A percentile compares a stretch with the other conserved stretches of the same genome.
phyloP scores from a whole-genome alignment of 2,329 filamentous ascomycete genomes.

The Bipolaris oryzae region DNA sequence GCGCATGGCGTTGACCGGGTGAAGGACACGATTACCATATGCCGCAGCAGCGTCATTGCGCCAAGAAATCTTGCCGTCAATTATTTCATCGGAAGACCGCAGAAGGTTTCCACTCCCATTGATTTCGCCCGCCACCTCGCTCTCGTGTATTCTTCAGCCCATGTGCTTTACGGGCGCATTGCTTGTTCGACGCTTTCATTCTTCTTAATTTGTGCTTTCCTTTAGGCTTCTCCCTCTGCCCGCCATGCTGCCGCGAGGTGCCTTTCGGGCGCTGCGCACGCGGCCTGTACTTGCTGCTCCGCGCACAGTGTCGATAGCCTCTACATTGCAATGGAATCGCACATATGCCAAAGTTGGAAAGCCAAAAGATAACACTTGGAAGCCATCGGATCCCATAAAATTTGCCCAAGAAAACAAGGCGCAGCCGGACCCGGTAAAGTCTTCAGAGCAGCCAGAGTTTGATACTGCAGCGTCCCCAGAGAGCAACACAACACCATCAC shows the following conservation, averaged over 20 bases:
- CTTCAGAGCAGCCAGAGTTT: constrained; percentile 47
- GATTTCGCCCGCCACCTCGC: neutral
- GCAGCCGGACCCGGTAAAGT: constrained; percentile 31
- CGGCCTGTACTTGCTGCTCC: constrained; percentile 34
- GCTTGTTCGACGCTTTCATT: constrained; percentile 8
- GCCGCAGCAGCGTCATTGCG: constrained; percentile 19
- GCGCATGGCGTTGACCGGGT: constrained; percentile 9
- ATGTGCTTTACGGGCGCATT: constrained; percentile 4
- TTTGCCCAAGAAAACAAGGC: constrained; percentile 40
- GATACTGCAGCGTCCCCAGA: constrained; percentile 22
- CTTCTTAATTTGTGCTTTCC: constrained; percentile 28
- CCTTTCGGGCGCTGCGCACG: constrained; percentile 41
- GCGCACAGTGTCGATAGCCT: constrained; percentile 35
- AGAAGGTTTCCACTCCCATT: neutral
- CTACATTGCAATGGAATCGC: constrained; percentile 37
- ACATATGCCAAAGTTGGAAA: constrained; percentile 31
- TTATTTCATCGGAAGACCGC: constrained; percentile 28
- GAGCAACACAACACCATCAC: constrained; percentile 30
- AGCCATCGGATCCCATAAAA: constrained; percentile 48
- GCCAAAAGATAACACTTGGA: constrained; percentile 50
- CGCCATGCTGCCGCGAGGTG: constrained; percentile 46
- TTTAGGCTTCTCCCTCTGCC: constrained; percentile 12
- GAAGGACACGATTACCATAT: constrained; percentile 24
- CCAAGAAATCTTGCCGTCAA: constrained; percentile 21
- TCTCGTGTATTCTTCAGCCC: neutral